Conservation (phyloP, 2,329 filamentous ascomycete species). For the Aspergillus japonicus region DNA sequence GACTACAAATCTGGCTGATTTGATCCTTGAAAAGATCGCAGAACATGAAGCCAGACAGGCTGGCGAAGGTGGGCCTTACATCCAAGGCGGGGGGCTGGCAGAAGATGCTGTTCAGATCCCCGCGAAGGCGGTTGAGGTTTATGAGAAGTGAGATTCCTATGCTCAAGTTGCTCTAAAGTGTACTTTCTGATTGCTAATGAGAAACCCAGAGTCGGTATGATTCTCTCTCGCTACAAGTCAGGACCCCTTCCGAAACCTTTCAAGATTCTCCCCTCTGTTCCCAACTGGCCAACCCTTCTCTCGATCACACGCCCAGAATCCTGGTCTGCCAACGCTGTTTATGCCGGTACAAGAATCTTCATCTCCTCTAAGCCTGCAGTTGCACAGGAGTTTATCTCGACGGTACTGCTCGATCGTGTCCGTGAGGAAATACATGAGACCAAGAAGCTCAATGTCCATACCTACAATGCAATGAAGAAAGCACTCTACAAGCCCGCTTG, state of each 20-base stretch:
- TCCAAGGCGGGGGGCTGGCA: slow-evolving; percentile 57
- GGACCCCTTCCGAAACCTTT: slow-evolving; percentile 97
- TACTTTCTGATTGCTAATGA: slow-evolving; percentile 16
- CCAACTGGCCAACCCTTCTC: slow-evolving; percentile 87
- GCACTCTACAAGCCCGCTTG: slow-evolving; percentile 88
- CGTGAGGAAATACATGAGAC: slow-evolving; percentile 90
- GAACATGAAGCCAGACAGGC: slow-evolving; percentile 74
- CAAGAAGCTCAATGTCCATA: slow-evolving; percentile 91
- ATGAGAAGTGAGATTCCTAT: slow-evolving; percentile 66
- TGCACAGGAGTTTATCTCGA: slow-evolving; percentile 81
- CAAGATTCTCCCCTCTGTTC: slow-evolving; percentile 90
- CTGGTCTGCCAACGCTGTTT: slow-evolving; percentile 78
- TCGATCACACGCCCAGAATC: slow-evolving; percentile 76
- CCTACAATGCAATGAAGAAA: slow-evolving; percentile 93
- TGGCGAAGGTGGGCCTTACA: slow-evolving; percentile 39
- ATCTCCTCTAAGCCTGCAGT: slow-evolving; percentile 77
- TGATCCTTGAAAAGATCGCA: slow-evolving; percentile 93
- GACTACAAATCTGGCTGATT: slow-evolving; percentile 79
- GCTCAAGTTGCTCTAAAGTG: not conserved
- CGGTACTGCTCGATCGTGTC: slow-evolving; percentile 84
- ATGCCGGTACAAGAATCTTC: slow-evolving; percentile 89
- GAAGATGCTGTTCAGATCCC: slow-evolving; percentile 86
- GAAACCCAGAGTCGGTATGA: slow-evolving; percentile 67
- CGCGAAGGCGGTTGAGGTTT: slow-evolving; percentile 89
- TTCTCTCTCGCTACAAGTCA: slow-evolving; percentile 89